phyloP scores from a whole-genome alignment of 371 early-diverging fungal genomes.

The Mucor ambiguus region DNA sequence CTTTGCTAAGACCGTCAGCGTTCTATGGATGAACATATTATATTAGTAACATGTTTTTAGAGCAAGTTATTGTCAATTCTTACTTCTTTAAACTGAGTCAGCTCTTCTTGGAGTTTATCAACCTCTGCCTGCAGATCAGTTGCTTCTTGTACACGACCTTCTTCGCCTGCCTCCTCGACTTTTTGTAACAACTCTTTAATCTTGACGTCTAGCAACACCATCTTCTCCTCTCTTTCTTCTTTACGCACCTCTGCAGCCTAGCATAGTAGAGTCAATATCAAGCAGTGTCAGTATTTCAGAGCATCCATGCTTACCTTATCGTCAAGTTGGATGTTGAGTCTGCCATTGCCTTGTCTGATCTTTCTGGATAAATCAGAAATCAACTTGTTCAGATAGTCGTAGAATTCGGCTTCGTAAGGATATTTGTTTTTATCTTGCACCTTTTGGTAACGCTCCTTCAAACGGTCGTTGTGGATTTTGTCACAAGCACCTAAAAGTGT shows the following conservation, averaged over 20 bases:
- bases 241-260: slow-evolving; percentile 67
- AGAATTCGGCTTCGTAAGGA: slow-evolving; percentile 79
- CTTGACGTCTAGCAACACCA: slow-evolving; percentile 82
- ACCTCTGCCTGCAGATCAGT: slow-evolving; percentile 62
- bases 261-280: background rate
- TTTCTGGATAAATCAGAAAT: slow-evolving; percentile 75
- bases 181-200: slow-evolving; percentile 73
- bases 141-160: slow-evolving; percentile 82
- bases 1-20: slow-evolving; percentile 67
- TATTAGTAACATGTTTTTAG: background rate
- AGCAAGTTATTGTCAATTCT: background rate
- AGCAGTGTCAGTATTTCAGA: background rate
- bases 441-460: slow-evolving; percentile 76
- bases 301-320: slow-evolving; percentile 55
- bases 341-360: slow-evolving; percentile 74
- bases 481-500: slow-evolving; percentile 62
- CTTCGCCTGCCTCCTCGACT: slow-evolving; percentile 77
- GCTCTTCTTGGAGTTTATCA: slow-evolving; percentile 68
- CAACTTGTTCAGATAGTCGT: slow-evolving; percentile 70
- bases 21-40: slow-evolving; percentile 32
- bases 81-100: slow-evolving; percentile 64
- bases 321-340: slow-evolving; percentile 74
- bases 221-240: slow-evolving; percentile 83
- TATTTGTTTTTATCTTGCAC: slow-evolving; percentile 66
- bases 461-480: slow-evolving; percentile 81